Evolutionary conservation across 495 filamentous ascomycete genomes (phyloP), one percentile per base, ranked within the genome.

Genomic region (Eremomyces bilateralis): DNA sequence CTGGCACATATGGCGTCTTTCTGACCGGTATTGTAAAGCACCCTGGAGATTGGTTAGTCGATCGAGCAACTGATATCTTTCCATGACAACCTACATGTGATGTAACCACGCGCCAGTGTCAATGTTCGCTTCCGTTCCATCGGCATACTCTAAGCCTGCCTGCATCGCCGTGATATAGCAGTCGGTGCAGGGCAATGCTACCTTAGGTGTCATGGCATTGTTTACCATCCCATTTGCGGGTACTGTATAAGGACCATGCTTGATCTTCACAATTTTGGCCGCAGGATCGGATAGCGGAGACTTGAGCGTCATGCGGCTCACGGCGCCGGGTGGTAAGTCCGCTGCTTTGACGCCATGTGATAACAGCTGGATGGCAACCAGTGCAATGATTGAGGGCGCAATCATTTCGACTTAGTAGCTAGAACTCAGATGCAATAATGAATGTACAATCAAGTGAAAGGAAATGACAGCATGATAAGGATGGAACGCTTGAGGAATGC

Each of bases 171-270:
- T 50, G 18, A 53, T 24, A 3, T 41, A 17, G 21, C 52, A 56
- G 18, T 50, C 39, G 0, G 21, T 33, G 38, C 52, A 56, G 4
- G 52, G 52, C 4, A n/a, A n/a, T n/a, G n/a, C n/a, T n/a, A n/a
- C n/a, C n/a, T n/a, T n/a, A n/a, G n/a, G n/a, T 27, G 6, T 27
- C 24, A 27, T 27, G 24, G 8, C 24, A 27, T 27, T 27, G 24
- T 27, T 27, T n/a, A n/a, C n/a, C 8, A 13, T 27, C 8, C 24
- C 24, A n/a, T n/a, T n/a, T n/a, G n/a, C n/a, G n/a, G n/a, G n/a
- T n/a, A n/a, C n/a, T n/a, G 8, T 28, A 13, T 28, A 28, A 8
- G 24, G 24, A 8, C 24, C 24, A 13, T 28, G 24, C 24, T 13
- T 8, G 24, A 28, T 28, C 13, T 28, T 28, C 8, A 13, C 13